These are phyloP conservation scores for Cyberlindnera samutprakarnensis DNA, from an alignment of 805 yeast species.

Conservation along the genomic window DNA sequence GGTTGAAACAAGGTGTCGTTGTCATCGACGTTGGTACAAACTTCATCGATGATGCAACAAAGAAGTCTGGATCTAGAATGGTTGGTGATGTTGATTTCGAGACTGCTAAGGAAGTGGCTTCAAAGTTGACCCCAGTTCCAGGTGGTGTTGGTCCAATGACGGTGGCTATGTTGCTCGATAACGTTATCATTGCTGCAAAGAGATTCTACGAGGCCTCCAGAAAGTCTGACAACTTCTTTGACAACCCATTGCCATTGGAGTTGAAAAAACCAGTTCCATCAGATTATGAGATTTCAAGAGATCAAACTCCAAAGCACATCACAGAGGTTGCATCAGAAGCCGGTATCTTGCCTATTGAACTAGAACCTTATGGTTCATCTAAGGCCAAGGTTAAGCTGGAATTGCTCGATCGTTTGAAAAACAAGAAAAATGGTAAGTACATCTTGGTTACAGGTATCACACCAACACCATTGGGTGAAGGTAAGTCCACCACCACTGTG, in stretches of 20 bases:
- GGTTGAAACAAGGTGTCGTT: slow-evolving; percentile 79
- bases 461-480: slow-evolving; percentile 97
- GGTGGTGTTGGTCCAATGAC: slow-evolving; percentile 99
- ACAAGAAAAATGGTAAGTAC: slow-evolving; percentile 69
- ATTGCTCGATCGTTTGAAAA: slow-evolving; percentile 58
- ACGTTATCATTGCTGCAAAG: slow-evolving; percentile 76
- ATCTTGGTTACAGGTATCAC: slow-evolving; percentile 95
- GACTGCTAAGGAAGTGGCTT: slow-evolving; percentile 53
- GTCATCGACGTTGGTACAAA: slow-evolving; percentile 96
- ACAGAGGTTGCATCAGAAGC: slow-evolving; percentile 68
- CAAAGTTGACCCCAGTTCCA: slow-evolving; percentile 89
- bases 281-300: slow-evolving; percentile 84
- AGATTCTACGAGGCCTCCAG: slow-evolving; percentile 34
- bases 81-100: slow-evolving; percentile 95
- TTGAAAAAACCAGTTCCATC: slow-evolving; percentile 72
- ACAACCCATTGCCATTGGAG: slow-evolving; percentile 50
- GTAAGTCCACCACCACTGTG: slow-evolving; percentile 93
- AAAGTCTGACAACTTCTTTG: slow-evolving; percentile 39
- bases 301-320: slow-evolving; percentile 82
- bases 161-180: slow-evolving; percentile 87
- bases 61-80: slow-evolving; percentile 70
- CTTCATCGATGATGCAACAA: slow-evolving; percentile 67
- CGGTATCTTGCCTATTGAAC: slow-evolving; percentile 70
- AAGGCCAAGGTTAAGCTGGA: slow-evolving; percentile 82
- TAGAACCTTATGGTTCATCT: slow-evolving; percentile 82